Percentiles rank a stretch among this genome's conserved stretches.
Conservation (phyloP, 495 filamentous ascomycete species). For the Neurospora pannonica region DNA sequence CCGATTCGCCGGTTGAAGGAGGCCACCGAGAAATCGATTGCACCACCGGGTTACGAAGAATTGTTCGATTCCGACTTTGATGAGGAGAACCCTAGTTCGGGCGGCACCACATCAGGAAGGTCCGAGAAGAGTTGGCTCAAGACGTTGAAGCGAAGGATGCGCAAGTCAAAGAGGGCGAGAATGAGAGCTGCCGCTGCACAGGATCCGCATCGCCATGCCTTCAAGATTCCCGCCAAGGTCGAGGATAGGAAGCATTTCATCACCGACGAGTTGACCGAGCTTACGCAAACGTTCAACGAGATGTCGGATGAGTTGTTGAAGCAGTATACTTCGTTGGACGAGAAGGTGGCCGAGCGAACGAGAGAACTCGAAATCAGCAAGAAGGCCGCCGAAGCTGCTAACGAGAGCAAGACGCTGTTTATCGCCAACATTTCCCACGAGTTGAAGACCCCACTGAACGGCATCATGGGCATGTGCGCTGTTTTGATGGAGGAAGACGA, state of each 20-base stretch:
- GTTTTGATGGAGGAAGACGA: conserved; percentile 88
- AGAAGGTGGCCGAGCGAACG: conserved; percentile 75
- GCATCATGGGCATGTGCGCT: conserved; percentile 86
- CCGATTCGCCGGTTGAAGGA: conserved; percentile 70
- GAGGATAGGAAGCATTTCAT: conserved; percentile 63
- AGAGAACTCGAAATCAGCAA: conserved; percentile 79
- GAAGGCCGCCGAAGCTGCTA: conserved; percentile 82
- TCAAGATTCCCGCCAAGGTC: conserved; percentile 78
- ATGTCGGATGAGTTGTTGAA: conserved; percentile 86
- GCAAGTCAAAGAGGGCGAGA: conserved; percentile 13
- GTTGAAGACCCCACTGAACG: conserved; percentile 85
- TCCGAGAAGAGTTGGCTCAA: conserved; percentile 29
- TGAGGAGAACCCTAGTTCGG: conserved; percentile 34
- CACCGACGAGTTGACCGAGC: conserved; percentile 79
- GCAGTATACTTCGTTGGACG: conserved; percentile 75
- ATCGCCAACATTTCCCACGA: conserved; percentile 96
- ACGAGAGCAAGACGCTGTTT: conserved; percentile 90
- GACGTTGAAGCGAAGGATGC: conserved; percentile 26
- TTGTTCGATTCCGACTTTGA: conserved; percentile 30
- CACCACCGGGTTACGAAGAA: conserved; percentile 50
- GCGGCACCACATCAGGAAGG: conserved; percentile 25
- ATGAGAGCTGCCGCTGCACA: conserved; percentile 29
- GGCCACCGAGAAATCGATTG: conserved; percentile 68
- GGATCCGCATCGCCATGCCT: conserved; percentile 43
- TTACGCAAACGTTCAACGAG: conserved; percentile 81